A percentile compares a stretch with the other conserved stretches of the same genome.
Evolutionary conservation across 2,329 filamentous ascomycete genomes (phyloP).

Genomic region (Tolypocladium endophyticum): DNA sequence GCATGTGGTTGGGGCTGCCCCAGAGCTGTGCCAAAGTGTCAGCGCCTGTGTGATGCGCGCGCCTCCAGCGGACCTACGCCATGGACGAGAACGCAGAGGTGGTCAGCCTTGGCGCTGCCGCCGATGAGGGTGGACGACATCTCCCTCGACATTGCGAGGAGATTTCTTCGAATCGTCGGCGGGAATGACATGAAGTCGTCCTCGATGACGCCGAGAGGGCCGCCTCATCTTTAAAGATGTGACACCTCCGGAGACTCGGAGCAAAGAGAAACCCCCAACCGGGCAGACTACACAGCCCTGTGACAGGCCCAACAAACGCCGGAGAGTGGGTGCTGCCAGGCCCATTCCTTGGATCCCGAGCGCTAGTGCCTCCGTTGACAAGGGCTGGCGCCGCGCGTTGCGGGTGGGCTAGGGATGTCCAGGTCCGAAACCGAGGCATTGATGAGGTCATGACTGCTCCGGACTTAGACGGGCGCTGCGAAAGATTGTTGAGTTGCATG

Average conservation of each 20-base stretch:
- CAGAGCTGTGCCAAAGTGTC: slow-evolving; percentile 44
- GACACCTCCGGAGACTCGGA: not conserved
- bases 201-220: not conserved
- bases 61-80: slow-evolving; percentile 41
- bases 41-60: slow-evolving; percentile 3
- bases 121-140: slow-evolving; percentile 27
- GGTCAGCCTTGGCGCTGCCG: slow-evolving; percentile 46
- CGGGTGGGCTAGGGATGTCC: not conserved
- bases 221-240: not conserved
- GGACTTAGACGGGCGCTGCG: not conserved
- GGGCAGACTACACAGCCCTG: not conserved
- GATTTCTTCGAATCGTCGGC: not conserved
- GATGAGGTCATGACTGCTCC: not conserved
- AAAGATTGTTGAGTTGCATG: not conserved
- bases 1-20: slow-evolving; percentile 69
- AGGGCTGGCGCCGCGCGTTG: not conserved
- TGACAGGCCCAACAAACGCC: not conserved
- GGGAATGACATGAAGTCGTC: not conserved
- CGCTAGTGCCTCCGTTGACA: not conserved
- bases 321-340: not conserved
- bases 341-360: not conserved
- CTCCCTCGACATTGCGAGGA: not conserved
- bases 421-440: not conserved
- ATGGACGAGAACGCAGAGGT: slow-evolving; percentile 70
- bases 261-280: not conserved